Conservation (phyloP, 2,329 filamentous ascomycete species). For the Cladosporium sp. region DNA sequence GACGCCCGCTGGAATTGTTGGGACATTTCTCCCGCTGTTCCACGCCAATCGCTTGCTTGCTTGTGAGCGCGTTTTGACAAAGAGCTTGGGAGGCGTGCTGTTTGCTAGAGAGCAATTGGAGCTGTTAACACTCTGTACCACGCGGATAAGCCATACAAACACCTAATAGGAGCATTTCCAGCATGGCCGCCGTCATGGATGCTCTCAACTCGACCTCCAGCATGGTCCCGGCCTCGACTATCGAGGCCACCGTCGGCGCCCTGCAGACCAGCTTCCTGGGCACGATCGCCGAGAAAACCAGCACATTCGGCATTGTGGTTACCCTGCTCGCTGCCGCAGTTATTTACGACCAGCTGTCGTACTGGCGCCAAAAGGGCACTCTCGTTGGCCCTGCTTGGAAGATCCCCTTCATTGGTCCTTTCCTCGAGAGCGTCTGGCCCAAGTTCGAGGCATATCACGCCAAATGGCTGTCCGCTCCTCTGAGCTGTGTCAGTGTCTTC, state of each 20-base stretch:
- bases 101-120: background rate
- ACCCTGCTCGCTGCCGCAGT: conserved; percentile 68
- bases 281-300: conserved; percentile 55
- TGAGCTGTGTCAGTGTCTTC: conserved; percentile 98
- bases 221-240: conserved; percentile 20
- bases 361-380: conserved; percentile 44
- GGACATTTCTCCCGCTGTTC: background rate
- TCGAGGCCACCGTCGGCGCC: conserved; percentile 61
- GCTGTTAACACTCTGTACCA: background rate
- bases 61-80: background rate
- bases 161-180: background rate
- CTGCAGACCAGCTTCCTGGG: conserved; percentile 46
- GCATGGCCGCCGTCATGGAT: conserved; percentile 30
- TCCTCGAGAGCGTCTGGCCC: conserved; percentile 85
- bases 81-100: background rate
- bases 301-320: conserved; percentile 62
- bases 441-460: conserved; percentile 86
- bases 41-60: background rate
- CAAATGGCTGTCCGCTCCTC: conserved; percentile 85
- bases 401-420: conserved; percentile 70
- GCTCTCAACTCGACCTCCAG: conserved; percentile 30
- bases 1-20: background rate
- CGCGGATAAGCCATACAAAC: background rate
- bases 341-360: conserved; percentile 73
- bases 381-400: conserved; percentile 47